Conservation (phyloP, 75 land plant species). For the Pinus taeda region DNA sequence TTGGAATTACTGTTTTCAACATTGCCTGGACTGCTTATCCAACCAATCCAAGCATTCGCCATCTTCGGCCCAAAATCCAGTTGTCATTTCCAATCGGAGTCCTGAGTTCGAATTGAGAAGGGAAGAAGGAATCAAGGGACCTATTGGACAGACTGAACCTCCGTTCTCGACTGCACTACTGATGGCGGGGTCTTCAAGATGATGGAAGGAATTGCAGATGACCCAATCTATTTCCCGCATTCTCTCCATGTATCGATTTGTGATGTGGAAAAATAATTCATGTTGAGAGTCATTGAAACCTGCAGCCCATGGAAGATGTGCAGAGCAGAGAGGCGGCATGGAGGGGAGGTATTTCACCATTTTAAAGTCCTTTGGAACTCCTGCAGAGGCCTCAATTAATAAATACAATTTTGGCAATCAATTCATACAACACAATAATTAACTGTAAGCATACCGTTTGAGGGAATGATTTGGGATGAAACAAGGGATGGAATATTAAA, state of each 20-base stretch:
- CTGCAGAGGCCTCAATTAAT: neutral
- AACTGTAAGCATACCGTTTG: neutral
- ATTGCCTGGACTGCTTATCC: conserved; percentile 15
- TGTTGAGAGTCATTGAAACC: neutral
- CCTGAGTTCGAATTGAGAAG: neutral
- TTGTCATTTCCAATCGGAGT: neutral
- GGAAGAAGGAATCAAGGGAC: neutral
- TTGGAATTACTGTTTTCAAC: no score
- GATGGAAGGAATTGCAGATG: conserved; percentile 2
- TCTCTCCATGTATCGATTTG: neutral
- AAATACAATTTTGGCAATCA: no score
- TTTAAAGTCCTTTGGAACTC: neutral
- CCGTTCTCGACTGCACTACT: neutral
- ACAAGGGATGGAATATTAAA: neutral
- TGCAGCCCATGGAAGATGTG: neutral
- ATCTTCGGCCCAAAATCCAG: conserved; percentile 23
- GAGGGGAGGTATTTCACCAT: neutral
- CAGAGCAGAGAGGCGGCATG: conserved; percentile 1
- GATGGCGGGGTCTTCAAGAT: neutral
- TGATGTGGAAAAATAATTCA: neutral
- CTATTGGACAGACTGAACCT: neutral
- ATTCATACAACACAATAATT: no score
- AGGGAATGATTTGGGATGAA: neutral
- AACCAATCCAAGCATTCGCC: conserved; percentile 34
- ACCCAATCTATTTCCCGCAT: neutral